Evolutionary conservation across 208 protist species (phyloP).

Genomic region (Zelonia costaricensis): DNA sequence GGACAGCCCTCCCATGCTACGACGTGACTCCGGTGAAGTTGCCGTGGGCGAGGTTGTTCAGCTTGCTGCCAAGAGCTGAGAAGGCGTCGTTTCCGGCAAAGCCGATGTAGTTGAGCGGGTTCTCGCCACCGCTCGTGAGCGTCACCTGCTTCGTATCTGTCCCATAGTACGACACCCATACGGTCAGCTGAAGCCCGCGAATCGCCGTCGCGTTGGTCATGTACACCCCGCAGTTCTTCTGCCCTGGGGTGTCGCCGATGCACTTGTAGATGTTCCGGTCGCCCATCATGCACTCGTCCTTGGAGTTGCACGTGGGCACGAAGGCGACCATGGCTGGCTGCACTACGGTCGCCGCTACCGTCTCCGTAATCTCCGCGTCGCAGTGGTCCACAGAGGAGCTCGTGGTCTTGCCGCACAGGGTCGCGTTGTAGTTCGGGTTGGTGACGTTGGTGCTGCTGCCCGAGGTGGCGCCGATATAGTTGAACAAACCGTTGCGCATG

Average conservation of each 20-base stretch:
- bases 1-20: too few relatives aligned
- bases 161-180: slow-evolving; percentile 82
- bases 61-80: slow-evolving; percentile 19
- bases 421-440: slow-evolving; percentile 44
- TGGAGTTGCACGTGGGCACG: slow-evolving; percentile 59
- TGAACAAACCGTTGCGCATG: slow-evolving; percentile 72
- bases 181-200: slow-evolving; percentile 21
- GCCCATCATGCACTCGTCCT: slow-evolving; percentile 62
- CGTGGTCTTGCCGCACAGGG: slow-evolving; percentile 3
- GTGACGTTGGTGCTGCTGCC: slow-evolving; percentile 1
- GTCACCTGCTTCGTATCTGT: slow-evolving; percentile 50
- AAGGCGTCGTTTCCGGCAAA: slow-evolving; percentile 43
- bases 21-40: slow-evolving; percentile 5
- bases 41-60: slow-evolving; percentile 23
- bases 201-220: slow-evolving; percentile 25
- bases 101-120: slow-evolving; percentile 67
- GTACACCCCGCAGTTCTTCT: slow-evolving; percentile 80
- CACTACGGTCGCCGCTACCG: slow-evolving; percentile 14
- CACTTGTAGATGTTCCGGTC: slow-evolving; percentile 33
- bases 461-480: slow-evolving; percentile 49
- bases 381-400: slow-evolving; percentile 26
- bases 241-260: slow-evolving; percentile 53
- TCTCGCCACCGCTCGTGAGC: slow-evolving; percentile 65
- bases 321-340: slow-evolving; percentile 79
- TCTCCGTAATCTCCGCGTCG: slow-evolving; percentile 14